Base-by-base conservation (phyloP, 2,329 filamentous ascomycete genomes). In the Juglanconis sp. region DNA sequence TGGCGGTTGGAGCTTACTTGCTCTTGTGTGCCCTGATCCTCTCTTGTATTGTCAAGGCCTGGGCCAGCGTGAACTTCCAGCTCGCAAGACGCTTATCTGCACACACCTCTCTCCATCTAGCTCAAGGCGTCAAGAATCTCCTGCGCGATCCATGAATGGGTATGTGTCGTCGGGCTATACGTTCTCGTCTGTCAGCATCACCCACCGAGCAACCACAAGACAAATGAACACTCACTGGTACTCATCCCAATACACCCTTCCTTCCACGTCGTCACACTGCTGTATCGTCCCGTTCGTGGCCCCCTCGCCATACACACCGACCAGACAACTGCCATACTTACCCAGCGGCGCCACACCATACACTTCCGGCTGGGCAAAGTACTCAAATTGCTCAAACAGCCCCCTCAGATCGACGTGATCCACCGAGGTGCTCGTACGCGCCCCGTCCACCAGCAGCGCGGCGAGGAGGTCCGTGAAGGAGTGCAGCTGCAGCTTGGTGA, bases 281-380 rank as follows among this genome's bases (percentile, higher is more conserved):
- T 42, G 32, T n/a, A 47, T 35, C n/a, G 53, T 47, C 8, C 53
- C 53, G 35, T 30, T 55, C 31, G 53, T 32, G 6, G 32, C 53
- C 5, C 30, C 53, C 32, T 55, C 53, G 32, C 53, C 40, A 55
- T 55, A 55, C 15, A 30, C 34, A 6, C 53, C 53, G 31, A 55
- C 53, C 40, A 55, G 40, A 55, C 53, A 55, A 31, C 42, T 55
- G 9, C 53, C 53, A 38, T 55, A 55, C 42, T 55, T 55, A 36
- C 53, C 53, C 42, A 55, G 31, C 9, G 53, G 40, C n/a, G 31
- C 32, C 2, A 55, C 32, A 1, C 53, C 53, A 17, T 55, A 55
- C 15, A 11, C 8, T 24, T 15, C 24, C 53, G 53, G 53, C 53
- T 47, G 40, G 13, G 15, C 53, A 36, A 34, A 55, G 31, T 55